Percentiles rank a stretch among this genome's conserved stretches.
phyloP scores from a whole-genome alignment of 164 flowering plant genomes.

The Stephania cephalantha region DNA sequence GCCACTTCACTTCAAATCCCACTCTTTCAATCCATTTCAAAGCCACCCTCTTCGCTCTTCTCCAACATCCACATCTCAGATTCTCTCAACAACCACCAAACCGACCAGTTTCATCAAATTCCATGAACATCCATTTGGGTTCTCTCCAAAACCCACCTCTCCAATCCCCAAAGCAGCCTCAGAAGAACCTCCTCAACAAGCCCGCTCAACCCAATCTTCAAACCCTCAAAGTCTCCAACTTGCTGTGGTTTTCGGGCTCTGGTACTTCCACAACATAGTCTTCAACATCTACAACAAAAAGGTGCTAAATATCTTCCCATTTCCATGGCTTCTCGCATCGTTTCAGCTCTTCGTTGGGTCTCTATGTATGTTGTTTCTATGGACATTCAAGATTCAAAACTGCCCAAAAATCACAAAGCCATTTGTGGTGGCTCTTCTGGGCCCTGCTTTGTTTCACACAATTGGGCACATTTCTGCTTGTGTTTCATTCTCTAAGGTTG shows the following conservation, averaged over 20 bases:
- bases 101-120: background rate
- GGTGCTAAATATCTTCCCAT: constrained; percentile 66
- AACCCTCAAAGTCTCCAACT: constrained; percentile 45
- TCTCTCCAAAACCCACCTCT: constrained; percentile 20
- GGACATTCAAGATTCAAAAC: constrained; percentile 68
- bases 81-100: background rate
- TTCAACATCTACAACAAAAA: constrained; percentile 93
- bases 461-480: constrained; percentile 89
- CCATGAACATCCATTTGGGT: constrained; percentile 8
- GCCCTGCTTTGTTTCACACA: constrained; percentile 84
- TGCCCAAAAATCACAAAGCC: constrained; percentile 64
- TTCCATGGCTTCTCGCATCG: constrained; percentile 84
- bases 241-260: constrained; percentile 67
- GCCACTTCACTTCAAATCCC: background rate
- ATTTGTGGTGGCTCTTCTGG: constrained; percentile 71
- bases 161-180: constrained; percentile 32
- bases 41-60: background rate
- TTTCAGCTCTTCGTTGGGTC: constrained; percentile 79
- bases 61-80: constrained; percentile 9
- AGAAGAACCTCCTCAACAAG: constrained; percentile 27
- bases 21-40: background rate
- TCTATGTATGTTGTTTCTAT: constrained; percentile 71
- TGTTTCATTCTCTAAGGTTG: constrained; percentile 86
- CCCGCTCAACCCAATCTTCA: constrained; percentile 20
- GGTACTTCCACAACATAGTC: constrained; percentile 85